Evolutionary conservation across 2,329 filamentous ascomycete species (phyloP), one percentile per base, ranked within the genome.

Genomic region (Colletotrichum sp.): DNA sequence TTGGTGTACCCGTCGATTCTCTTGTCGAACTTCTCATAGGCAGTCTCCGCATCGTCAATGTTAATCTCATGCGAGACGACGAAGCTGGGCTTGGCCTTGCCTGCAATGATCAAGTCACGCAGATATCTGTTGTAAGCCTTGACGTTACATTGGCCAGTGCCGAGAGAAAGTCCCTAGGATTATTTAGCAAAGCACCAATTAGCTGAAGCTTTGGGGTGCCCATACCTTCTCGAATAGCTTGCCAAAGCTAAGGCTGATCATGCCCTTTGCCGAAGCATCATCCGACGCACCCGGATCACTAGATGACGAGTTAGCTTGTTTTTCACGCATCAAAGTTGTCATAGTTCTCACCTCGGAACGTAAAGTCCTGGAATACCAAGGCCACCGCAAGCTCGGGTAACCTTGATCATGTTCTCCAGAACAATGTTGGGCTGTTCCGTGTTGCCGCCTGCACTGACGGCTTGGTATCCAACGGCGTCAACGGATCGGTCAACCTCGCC

Each of bases 41-140:
- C 91, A 8, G 84, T 82, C 16, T 89, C 88, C 0, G 91, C 91
- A 27, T 92, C 91, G 4, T 93, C 91, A 27, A 94, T 89, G 12
- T 85, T 86, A 73, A 93, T 90, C 79, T 93, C 91, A 77, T 94
- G 91, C 3, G 89, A 91, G 8, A 94, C 91, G 2, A 94, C 91
- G 78, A 94, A 94, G 72, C 89, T 91, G 6, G 92, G 92, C 81
- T 92, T 93, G 1, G 92, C 92, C 74, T 88, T 89, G 4, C 92
- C 91, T 1, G 90, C 84, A 59, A 93, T 90, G 78, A 94, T 94
- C 79, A 94, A 84, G 76, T 94, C 92, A 15, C 92, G 87, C 52
- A 94, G 83, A 79, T 93, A 92, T 28, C 91, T 86, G 80, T 94
- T 94, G 82, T 94, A 94, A 1, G 89, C 85, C 83, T 93, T 94